These are phyloP conservation scores for Gloeopeniophorella convolvens DNA, from an alignment of 768 basidiomycete genomes.

Conservation along the genomic window DNA sequence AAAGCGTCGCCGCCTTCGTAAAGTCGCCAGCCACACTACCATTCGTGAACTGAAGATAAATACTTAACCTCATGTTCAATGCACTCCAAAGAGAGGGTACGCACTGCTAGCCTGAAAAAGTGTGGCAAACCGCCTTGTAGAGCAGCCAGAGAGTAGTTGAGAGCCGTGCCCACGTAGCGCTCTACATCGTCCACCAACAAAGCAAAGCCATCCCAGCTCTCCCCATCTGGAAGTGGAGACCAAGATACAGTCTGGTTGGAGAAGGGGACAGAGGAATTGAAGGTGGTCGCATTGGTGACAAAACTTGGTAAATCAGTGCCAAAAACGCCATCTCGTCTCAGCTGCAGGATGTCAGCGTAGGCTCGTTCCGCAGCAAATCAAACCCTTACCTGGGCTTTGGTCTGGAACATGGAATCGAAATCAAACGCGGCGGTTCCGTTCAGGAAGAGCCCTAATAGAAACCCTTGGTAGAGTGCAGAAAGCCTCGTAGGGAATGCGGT, in stretches of 20 bases:
- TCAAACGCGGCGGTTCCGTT: slow-evolving; percentile 78
- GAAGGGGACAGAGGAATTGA: slow-evolving; percentile 48
- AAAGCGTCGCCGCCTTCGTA: slow-evolving; percentile 69
- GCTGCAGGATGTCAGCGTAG: slow-evolving; percentile 33
- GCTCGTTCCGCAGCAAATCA: background rate
- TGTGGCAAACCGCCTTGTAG: slow-evolving; percentile 58
- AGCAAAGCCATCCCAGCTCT: slow-evolving; percentile 68
- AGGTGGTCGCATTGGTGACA: slow-evolving; percentile 68
- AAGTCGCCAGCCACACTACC: slow-evolving; percentile 58
- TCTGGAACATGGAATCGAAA: slow-evolving; percentile 75
- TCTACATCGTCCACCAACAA: slow-evolving; percentile 86
- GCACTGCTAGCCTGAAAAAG: slow-evolving; percentile 73
- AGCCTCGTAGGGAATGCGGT: slow-evolving; percentile 78
- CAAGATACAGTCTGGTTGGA: slow-evolving; percentile 48
- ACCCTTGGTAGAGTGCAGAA: slow-evolving; percentile 75
- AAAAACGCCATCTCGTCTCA: slow-evolving; percentile 62
- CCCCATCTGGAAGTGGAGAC: slow-evolving; percentile 29
- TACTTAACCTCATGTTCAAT: slow-evolving; percentile 30
- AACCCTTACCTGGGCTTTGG: slow-evolving; percentile 51
- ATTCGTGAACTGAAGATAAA: slow-evolving; percentile 46
- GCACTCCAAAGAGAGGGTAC: too few relatives aligned
- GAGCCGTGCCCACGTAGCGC: slow-evolving; percentile 59
- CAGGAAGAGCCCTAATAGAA: slow-evolving; percentile 76
- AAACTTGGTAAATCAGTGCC: slow-evolving; percentile 68
- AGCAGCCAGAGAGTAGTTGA: slow-evolving; percentile 65